Evolutionary conservation across 805 yeast species (phyloP), one percentile per base, ranked within the genome.

Genomic region (Pichia rugopelliculosa): DNA sequence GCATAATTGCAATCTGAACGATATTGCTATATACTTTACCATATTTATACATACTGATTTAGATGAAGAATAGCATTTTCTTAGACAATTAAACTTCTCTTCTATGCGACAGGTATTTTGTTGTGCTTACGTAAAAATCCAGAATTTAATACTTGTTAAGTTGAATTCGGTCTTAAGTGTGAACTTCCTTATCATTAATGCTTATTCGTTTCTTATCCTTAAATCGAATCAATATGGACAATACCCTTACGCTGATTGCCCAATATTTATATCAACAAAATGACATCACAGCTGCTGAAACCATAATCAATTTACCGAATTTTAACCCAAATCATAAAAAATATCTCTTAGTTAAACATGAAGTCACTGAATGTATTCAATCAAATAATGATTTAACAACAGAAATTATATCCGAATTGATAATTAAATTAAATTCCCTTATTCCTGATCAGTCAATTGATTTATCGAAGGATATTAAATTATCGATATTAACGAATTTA

Each of bases 241-340:
- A 48, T 27, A 44, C 42, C 13, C 33, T 48, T 6, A 40, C 47
- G 6, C 13, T 42, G 6, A 48, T 48, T 27, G 50, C 50, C 15
- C 47, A 48, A 12, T 48, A 48, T 18, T n/a, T 48, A 0, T 48
- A 33, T 23, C 44, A 36, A 13, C 13, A 36, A 2, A 21, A 44
- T 2, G 39, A 48, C 10, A 1, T 21, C n/a, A 23, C 24, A 4
- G 36, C 40, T 3, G 50, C 47, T 4, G 23, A 48, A 13, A 23
- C 40, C 11, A 38, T 48, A 10, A 4, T 36, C 3, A 9, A 40
- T 10, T 41, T 44, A 21, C 50, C 50, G 26, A 40, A 42, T 18
- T 47, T 47, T 22, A 25, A 39, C 22, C 6, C 21, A 17, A 9
- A 25, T 17, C 37, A 42, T 23, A 42, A 22, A 20, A 20, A n/a